phyloP scores from a whole-genome alignment of 148 eudicot genomes.

The Rhododendron simsii region DNA sequence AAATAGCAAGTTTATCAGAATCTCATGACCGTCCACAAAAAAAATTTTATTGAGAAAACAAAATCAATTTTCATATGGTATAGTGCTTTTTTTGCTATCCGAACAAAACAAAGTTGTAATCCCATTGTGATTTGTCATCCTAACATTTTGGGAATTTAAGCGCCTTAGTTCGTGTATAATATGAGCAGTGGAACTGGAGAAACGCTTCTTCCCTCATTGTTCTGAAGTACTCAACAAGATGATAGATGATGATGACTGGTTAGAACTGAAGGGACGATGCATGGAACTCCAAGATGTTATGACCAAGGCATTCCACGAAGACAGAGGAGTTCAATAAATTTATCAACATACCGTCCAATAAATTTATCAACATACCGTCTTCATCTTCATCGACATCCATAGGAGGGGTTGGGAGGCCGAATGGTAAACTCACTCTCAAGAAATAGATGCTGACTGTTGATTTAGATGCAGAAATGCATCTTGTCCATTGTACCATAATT shows the following conservation, averaged over 20 bases:
- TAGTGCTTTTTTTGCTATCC: background rate
- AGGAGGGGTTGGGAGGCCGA: constrained; percentile 16
- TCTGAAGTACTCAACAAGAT: constrained; percentile 69
- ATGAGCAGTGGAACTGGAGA: constrained; percentile 74
- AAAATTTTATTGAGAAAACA: background rate
- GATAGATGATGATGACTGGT: constrained; percentile 61
- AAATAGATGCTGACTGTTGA: constrained; percentile 8
- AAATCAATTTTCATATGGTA: background rate
- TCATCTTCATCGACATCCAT: constrained; percentile 57
- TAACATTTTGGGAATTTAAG: background rate
- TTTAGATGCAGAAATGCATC: background rate
- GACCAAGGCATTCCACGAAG: constrained; percentile 59
- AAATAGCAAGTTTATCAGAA: background rate
- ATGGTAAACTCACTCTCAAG: constrained; percentile 27
- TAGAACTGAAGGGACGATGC: constrained; percentile 50
- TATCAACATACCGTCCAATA: constrained; percentile 21
- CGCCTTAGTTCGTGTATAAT: background rate
- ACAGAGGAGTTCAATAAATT: constrained; percentile 46
- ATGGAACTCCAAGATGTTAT: constrained; percentile 56
- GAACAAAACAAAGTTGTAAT: background rate
- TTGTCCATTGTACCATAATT: background rate
- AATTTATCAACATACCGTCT: constrained; percentile 30
- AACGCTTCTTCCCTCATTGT: constrained; percentile 86
- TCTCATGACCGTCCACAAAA: background rate
- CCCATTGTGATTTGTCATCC: background rate